These are phyloP conservation scores for Yarrowia sp. DNA, from an alignment of 805 yeast genomes.

Conservation along the genomic window DNA sequence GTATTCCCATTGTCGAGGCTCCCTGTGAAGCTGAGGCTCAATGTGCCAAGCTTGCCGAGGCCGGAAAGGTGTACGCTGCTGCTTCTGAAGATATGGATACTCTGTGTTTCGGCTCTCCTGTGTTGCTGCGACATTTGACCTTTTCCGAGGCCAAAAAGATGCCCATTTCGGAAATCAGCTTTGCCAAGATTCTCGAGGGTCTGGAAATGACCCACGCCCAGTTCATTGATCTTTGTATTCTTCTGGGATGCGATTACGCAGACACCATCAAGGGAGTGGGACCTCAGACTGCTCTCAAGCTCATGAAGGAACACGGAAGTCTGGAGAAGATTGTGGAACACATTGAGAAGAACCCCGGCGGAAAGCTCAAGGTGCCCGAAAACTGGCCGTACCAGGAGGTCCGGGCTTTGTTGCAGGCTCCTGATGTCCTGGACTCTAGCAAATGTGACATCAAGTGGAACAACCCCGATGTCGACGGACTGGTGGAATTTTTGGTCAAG, in stretches of 20 bases:
- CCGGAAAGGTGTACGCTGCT: slow-evolving; percentile 92
- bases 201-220: slow-evolving; percentile 67
- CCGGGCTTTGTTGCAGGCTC: slow-evolving; percentile 72
- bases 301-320: slow-evolving; percentile 79
- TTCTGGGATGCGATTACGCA: slow-evolving; percentile 95
- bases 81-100: slow-evolving; percentile 99
- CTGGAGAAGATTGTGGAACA: slow-evolving; percentile 72
- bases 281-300: slow-evolving; percentile 86
- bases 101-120: slow-evolving; percentile 83
- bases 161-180: slow-evolving; percentile 81
- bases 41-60: slow-evolving; percentile 86
- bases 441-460: slow-evolving; percentile 76
- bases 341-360: slow-evolving; percentile 48
- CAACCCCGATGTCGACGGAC: slow-evolving; percentile 82
- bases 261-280: slow-evolving; percentile 95
- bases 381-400: slow-evolving; percentile 93
- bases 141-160: slow-evolving; percentile 91
- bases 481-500: slow-evolving; percentile 75
- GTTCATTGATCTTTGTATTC: slow-evolving; percentile 86
- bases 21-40: slow-evolving; percentile 99
- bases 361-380: slow-evolving; percentile 82
- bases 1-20: slow-evolving; percentile 88
- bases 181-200: slow-evolving; percentile 66
- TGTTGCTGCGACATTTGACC: slow-evolving; percentile 79
- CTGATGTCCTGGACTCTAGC: slow-evolving; percentile 66